A percentile compares a stretch with the other conserved stretches of the same genome.
phyloP scores from a whole-genome alignment of 2,329 filamentous ascomycete genomes.

The Trichoderma lentiforme region DNA sequence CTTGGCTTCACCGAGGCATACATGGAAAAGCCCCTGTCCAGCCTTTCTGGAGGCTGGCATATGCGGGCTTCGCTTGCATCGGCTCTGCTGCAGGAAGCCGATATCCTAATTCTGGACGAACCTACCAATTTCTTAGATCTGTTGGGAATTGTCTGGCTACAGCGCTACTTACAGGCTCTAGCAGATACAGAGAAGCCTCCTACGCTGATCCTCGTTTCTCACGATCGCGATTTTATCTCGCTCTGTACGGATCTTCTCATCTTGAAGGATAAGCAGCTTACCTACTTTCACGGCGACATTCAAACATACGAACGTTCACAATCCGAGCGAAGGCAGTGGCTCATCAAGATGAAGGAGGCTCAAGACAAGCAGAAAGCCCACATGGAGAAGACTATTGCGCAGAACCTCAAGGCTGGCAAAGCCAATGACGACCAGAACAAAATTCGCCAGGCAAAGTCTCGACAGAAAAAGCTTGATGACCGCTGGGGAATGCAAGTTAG shows the following conservation, averaged over 20 bases:
- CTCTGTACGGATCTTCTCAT: conserved; percentile 75
- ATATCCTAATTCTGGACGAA: conserved; percentile 80
- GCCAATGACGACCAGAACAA: conserved; percentile 81
- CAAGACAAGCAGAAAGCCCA: conserved; percentile 78
- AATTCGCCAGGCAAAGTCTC: conserved; percentile 76
- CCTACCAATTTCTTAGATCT: conserved; percentile 86
- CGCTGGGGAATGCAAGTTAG: conserved; percentile 73
- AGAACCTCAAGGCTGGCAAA: conserved; percentile 72
- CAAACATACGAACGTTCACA: conserved; percentile 67
- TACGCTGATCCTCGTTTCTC: conserved; percentile 76
- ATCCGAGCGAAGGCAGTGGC: conserved; percentile 63
- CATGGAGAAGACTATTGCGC: conserved; percentile 72
- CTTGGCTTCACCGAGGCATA: conserved; percentile 66
- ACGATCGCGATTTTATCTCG: conserved; percentile 79
- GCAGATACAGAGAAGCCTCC: conserved; percentile 51
- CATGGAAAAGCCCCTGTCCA: conserved; percentile 57
- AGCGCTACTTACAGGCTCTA: conserved; percentile 63
- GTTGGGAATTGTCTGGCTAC: conserved; percentile 80
- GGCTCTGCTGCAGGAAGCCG: conserved; percentile 67
- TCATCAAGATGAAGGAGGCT: conserved; percentile 74
- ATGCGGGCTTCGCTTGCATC: conserved; percentile 66
- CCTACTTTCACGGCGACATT: conserved; percentile 73
- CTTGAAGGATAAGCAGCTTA: conserved; percentile 66
- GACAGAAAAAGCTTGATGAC: conserved; percentile 82
- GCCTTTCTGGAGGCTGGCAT: conserved; percentile 74